Evolutionary conservation across 1,284 basidiomycete genomes (phyloP).

Genomic region (Marasmius fiardii): DNA sequence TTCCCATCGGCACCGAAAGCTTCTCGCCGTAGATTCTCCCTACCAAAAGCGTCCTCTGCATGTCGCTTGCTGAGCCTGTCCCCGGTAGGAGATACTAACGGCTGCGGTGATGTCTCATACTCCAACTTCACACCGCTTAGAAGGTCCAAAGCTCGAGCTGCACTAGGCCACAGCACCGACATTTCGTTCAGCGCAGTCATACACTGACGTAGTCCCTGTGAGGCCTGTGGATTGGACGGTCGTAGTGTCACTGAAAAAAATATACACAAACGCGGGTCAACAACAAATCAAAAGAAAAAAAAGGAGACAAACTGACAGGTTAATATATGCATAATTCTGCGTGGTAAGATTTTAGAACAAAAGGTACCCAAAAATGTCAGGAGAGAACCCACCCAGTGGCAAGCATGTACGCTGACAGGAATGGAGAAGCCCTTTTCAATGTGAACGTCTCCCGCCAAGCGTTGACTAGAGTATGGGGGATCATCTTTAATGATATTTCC

Average conservation of each 20-base stretch:
- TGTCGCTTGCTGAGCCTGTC: slow-evolving; percentile 56
- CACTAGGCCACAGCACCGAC: slow-evolving; percentile 79
- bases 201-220: slow-evolving; percentile 63
- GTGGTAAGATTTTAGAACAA: not conserved
- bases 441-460: slow-evolving; percentile 60
- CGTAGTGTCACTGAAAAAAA: slow-evolving; percentile 64
- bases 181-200: slow-evolving; percentile 69
- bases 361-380: not conserved
- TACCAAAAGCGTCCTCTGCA: slow-evolving; percentile 65
- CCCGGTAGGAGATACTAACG: slow-evolving; percentile 29
- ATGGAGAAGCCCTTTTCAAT: slow-evolving; percentile 62
- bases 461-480: slow-evolving; percentile 41
- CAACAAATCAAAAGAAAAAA: slow-evolving; percentile 10
- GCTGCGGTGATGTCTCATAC: slow-evolving; percentile 39
- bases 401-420: slow-evolving; percentile 74
- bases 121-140: slow-evolving; percentile 66
- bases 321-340: slow-evolving; percentile 79
- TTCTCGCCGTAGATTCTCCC: slow-evolving; percentile 46
- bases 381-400: slow-evolving; percentile 60
- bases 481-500: slow-evolving; percentile 6
- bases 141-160: slow-evolving; percentile 65
- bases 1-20: slow-evolving; percentile 27
- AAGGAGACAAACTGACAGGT: slow-evolving; percentile 46
- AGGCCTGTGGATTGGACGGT: slow-evolving; percentile 67
- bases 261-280: not conserved